These are phyloP conservation scores for Arthrobotrys iridis DNA, from an alignment of 2,329 filamentous ascomycete genomes.

Conservation along the genomic window DNA sequence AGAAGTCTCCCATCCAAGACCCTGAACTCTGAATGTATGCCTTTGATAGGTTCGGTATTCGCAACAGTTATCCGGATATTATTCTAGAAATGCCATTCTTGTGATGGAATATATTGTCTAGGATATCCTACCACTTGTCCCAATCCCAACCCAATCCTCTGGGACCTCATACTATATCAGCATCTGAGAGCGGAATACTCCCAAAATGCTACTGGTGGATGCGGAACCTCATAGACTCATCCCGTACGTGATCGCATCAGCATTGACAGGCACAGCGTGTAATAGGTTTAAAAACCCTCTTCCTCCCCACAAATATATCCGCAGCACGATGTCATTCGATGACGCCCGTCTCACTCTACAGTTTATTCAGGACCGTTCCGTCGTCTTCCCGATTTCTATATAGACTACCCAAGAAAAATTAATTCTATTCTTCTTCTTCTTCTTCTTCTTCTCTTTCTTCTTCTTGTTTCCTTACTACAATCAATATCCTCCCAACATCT, in stretches of 20 bases:
- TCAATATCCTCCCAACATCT: neutral
- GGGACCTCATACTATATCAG: too few relatives aligned
- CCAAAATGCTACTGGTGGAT: neutral
- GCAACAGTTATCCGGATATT: neutral
- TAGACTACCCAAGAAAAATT: conserved; percentile 4
- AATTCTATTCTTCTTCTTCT: neutral
- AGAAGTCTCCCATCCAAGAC: neutral
- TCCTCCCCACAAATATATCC: neutral
- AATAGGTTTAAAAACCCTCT: neutral
- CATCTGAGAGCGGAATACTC: neutral
- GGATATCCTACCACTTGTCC: neutral
- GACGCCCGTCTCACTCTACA: neutral
- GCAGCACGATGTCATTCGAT: conserved; percentile 28
- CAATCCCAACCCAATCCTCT: neutral
- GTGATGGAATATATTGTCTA: neutral
- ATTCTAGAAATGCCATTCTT: neutral
- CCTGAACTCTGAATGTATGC: neutral
- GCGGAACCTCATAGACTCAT: neutral
- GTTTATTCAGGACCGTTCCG: conserved; percentile 1
- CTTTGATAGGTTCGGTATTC: neutral
- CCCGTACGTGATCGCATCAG: neutral
- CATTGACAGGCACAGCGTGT: neutral
- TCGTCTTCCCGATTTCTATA: neutral
- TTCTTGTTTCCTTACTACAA: too few relatives aligned
- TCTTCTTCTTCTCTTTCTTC: neutral